phyloP scores from a whole-genome alignment of 2,329 filamentous ascomycete species.

The Aspergillus ochraceus region DNA sequence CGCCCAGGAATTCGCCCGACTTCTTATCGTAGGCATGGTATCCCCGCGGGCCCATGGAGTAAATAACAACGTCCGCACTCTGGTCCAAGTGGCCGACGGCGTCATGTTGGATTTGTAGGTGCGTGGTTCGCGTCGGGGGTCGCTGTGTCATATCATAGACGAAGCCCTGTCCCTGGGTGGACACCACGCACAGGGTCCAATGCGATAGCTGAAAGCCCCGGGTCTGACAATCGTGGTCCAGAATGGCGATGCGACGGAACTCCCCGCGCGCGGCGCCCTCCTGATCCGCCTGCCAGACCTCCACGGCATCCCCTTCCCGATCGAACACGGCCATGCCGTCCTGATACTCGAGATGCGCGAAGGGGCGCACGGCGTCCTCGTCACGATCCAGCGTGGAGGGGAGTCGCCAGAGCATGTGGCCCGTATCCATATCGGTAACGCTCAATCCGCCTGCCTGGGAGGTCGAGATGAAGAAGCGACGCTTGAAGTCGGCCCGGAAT shows the following conservation, averaged over 20 bases:
- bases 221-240: constrained; percentile 46
- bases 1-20: constrained; percentile 40
- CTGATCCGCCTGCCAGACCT: constrained; percentile 46
- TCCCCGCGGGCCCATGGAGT: constrained; percentile 45
- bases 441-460: constrained; percentile 47
- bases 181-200: constrained; percentile 48
- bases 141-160: constrained; percentile 46
- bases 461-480: constrained; percentile 48
- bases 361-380: constrained; percentile 39
- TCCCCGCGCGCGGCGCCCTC: constrained; percentile 37
- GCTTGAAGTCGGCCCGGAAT: constrained; percentile 49
- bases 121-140: constrained; percentile 34
- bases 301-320: constrained; percentile 44
- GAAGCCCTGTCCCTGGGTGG: constrained; percentile 45
- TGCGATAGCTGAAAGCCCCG: constrained; percentile 49
- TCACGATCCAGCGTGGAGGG: constrained; percentile 28
- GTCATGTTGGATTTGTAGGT: constrained; percentile 40
- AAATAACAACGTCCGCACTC: constrained; percentile 42
- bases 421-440: constrained; percentile 50
- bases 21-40: constrained; percentile 46
- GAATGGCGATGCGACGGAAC: constrained; percentile 41
- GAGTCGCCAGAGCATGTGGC: constrained; percentile 40
- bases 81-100: constrained; percentile 50
- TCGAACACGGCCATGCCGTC: constrained; percentile 50
- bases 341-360: constrained; percentile 50